phyloP scores from a whole-genome alignment of 257 asterid genomes.

The Gardenia jasminoides region DNA sequence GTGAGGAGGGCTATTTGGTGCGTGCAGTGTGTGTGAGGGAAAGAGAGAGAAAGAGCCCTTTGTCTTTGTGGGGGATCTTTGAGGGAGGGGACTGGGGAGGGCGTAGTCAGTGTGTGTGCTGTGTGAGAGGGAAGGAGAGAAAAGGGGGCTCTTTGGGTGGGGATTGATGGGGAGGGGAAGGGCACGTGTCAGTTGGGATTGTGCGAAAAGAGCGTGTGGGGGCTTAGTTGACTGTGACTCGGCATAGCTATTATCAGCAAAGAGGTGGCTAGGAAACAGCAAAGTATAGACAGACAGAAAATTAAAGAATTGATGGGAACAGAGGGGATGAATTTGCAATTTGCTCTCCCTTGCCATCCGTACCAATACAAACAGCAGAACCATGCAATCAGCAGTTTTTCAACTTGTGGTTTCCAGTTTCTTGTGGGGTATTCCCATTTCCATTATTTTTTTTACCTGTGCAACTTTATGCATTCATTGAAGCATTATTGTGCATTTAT shows the following conservation, averaged over 20 bases:
- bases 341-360: slow-evolving; percentile 7
- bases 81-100: no score
- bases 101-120: slow-evolving; percentile 2
- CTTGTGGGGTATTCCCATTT: background rate
- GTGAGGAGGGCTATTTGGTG: no score
- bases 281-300: no score
- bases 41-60: no score
- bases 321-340: slow-evolving; percentile 19
- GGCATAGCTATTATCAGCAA: background rate
- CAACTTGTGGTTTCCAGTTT: background rate
- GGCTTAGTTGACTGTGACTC: slow-evolving; percentile 16
- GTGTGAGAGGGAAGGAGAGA: slow-evolving; percentile 11
- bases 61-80: no score
- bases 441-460: background rate
- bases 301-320: background rate
- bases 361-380: background rate
- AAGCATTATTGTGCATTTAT: background rate
- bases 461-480: background rate
- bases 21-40: no score
- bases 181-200: slow-evolving; percentile 24
- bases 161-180: background rate
- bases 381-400: background rate
- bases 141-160: no score
- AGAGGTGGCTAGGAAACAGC: slow-evolving; percentile 20
- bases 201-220: slow-evolving; percentile 3